A percentile compares a stretch with the other conserved stretches of the same genome.
phyloP scores from a whole-genome alignment of 2,329 filamentous ascomycete genomes.

The Colletotrichum abscissum region DNA sequence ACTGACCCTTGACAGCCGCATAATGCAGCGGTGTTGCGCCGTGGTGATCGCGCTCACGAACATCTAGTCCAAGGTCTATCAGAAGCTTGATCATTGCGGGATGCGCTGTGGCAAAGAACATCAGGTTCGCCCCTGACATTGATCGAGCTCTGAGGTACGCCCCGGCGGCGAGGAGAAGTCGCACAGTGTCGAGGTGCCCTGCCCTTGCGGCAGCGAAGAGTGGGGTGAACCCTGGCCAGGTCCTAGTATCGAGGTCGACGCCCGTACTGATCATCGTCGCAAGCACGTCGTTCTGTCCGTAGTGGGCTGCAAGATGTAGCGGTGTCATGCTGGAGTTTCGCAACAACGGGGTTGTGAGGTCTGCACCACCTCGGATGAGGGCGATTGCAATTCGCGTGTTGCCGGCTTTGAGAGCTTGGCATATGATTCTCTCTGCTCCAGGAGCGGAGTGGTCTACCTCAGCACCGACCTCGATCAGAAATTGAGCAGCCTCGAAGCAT shows the following conservation, averaged over 20 bases:
- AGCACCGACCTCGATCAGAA: conserved; percentile 37
- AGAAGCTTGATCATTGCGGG: conserved; percentile 38
- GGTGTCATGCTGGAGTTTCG: conserved; percentile 41
- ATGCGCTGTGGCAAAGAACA: conserved; percentile 37
- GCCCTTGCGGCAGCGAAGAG: conserved; percentile 42
- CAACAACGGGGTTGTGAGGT: conserved; percentile 34
- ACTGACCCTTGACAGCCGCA: conserved; percentile 38
- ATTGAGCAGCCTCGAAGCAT: conserved; percentile 37
- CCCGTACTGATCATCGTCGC: conserved; percentile 39
- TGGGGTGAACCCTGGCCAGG: conserved; percentile 41
- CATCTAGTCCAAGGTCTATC: conserved; percentile 36
- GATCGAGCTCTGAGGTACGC: conserved; percentile 37
- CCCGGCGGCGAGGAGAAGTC: conserved; percentile 40
- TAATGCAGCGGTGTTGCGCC: conserved; percentile 43
- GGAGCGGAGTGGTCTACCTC: conserved; percentile 35
- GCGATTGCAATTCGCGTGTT: conserved; percentile 34
- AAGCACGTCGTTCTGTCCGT: conserved; percentile 41
- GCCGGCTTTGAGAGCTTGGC: conserved; percentile 33
- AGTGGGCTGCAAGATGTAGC: conserved; percentile 42
- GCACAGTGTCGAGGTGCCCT: conserved; percentile 40
- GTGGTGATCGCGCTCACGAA: conserved; percentile 39
- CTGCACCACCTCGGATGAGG: conserved; percentile 37
- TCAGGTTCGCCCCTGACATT: conserved; percentile 36
- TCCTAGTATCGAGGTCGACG: conserved; percentile 37
- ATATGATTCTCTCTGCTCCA: conserved; percentile 32